Percentiles rank a stretch among this genome's conserved stretches.
Evolutionary conservation across 2,329 filamentous ascomycete genomes (phyloP).

Genomic region (Venturia asperata): DNA sequence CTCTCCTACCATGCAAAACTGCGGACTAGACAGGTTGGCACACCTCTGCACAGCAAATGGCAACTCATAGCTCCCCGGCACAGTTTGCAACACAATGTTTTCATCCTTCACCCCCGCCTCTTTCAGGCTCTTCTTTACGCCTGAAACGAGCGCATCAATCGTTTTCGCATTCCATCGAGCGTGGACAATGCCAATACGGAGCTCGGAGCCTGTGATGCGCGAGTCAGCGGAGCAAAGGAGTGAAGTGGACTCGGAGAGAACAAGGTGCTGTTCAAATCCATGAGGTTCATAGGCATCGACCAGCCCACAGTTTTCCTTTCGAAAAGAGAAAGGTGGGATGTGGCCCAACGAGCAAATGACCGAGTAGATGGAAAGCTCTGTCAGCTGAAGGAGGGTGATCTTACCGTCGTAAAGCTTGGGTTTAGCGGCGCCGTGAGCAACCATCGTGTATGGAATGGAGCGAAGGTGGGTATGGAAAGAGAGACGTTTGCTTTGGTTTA

Average conservation of each 20-base stretch:
- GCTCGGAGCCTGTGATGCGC: conserved; percentile 40
- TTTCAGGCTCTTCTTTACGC: conserved; percentile 70
- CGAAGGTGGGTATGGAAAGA: neutral
- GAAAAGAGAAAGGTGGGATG: neutral
- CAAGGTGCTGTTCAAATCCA: neutral
- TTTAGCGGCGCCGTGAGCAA: conserved; percentile 56
- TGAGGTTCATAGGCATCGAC: neutral
- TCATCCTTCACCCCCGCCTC: conserved; percentile 74
- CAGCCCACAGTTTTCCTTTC: neutral
- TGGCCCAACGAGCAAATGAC: conserved; percentile 1
- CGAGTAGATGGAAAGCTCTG: conserved; percentile 18
- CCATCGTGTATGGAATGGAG: conserved; percentile 30
- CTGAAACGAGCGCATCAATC: conserved; percentile 76
- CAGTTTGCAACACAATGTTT: conserved; percentile 83
- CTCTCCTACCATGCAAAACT: too few species aligned
- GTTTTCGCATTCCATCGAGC: conserved; percentile 90
- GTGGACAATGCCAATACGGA: conserved; percentile 92
- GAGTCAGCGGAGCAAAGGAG: neutral
- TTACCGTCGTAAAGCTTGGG: conserved; percentile 51
- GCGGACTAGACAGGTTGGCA: conserved; percentile 23
- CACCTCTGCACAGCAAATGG: conserved; percentile 84
- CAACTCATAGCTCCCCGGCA: conserved; percentile 91
- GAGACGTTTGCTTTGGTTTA: neutral
- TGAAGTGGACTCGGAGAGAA: neutral
- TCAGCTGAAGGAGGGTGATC: conserved; percentile 22